Evolutionary conservation across 768 basidiomycete species (phyloP).

Genomic region (Pulveroboletus sp.): DNA sequence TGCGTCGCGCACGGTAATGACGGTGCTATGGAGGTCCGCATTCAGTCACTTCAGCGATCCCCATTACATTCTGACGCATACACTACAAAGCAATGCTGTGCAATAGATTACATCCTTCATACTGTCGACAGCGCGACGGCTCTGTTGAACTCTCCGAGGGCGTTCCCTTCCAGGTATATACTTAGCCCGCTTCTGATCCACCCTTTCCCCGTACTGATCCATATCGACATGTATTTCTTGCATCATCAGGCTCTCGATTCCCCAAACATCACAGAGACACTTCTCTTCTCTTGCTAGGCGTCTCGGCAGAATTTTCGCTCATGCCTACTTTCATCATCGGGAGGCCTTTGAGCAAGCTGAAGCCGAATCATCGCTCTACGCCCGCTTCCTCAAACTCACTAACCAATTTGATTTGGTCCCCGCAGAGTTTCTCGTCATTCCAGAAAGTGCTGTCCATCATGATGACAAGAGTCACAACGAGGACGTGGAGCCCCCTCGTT

Average conservation of each 20-base stretch:
- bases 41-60: neutral
- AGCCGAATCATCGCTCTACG: constrained; percentile 85
- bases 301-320: constrained; percentile 91
- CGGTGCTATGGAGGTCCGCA: constrained; percentile 74
- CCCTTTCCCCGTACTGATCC: constrained; percentile 19
- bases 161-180: constrained; percentile 84
- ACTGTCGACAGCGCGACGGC: constrained; percentile 93
- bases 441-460: constrained; percentile 36
- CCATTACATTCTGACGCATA: constrained; percentile 14
- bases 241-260: constrained; percentile 66
- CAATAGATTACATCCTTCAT: constrained; percentile 93
- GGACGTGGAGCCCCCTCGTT: constrained; percentile 36
- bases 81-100: constrained; percentile 76
- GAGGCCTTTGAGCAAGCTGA: constrained; percentile 89
- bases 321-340: constrained; percentile 93
- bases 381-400: constrained; percentile 82
- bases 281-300: constrained; percentile 87
- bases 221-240: neutral
- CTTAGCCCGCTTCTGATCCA: constrained; percentile 12
- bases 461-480: constrained; percentile 25
- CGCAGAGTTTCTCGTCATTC: constrained; percentile 78
- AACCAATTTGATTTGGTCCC: constrained; percentile 79
- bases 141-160: constrained; percentile 81
- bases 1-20: constrained; percentile 94
- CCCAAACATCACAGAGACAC: constrained; percentile 75